These are phyloP conservation scores for Rosa chinensis DNA, from an alignment of 306 rosid species.

Conservation along the genomic window DNA sequence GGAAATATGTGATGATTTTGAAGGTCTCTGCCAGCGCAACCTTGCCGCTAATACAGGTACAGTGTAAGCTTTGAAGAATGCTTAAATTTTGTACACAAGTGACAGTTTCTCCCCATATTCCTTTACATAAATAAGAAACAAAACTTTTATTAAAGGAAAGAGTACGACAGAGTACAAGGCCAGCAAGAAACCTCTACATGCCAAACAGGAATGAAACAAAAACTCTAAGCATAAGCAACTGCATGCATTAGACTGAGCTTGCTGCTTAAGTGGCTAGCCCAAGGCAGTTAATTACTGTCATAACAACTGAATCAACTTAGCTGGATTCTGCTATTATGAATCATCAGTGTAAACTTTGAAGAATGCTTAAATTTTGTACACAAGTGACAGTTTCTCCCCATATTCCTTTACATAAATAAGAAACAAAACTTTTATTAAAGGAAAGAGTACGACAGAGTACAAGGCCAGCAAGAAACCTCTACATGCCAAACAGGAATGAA, in stretches of 20 bases:
- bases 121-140: conserved; percentile 4
- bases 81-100: background rate
- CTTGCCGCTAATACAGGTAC: conserved; percentile 86
- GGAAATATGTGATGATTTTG: conserved; percentile 86
- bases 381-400: background rate
- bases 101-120: background rate
- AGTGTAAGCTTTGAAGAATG: background rate
- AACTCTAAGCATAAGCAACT: background rate
- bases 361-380: background rate
- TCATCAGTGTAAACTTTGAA: background rate
- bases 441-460: background rate
- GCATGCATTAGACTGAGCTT: background rate
- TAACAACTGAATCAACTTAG: background rate
- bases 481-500: background rate
- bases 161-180: background rate
- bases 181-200: background rate
- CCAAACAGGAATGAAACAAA: conserved; percentile 4
- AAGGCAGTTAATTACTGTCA: background rate
- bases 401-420: background rate
- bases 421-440: background rate
- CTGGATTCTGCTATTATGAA: background rate
- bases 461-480: background rate
- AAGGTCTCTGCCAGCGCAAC: conserved; percentile 94
- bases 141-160: background rate
- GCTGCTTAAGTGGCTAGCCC: background rate